Base-by-base conservation (phyloP, 2,329 filamentous ascomycete genomes). In the Arachnopeziza araneosa region DNA sequence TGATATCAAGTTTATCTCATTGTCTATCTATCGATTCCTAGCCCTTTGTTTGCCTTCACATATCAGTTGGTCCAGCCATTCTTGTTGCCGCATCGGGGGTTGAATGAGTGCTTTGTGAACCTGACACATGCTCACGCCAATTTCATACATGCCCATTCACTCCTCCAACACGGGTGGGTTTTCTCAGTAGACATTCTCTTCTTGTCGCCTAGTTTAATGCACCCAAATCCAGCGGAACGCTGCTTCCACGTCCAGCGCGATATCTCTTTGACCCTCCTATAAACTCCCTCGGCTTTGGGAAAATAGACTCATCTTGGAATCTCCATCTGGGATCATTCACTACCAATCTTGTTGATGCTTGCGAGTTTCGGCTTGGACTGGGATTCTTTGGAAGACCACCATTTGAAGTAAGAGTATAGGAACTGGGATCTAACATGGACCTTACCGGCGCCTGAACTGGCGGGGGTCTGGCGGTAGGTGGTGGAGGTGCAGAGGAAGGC, bases 241-340 rank as follows among this genome's bases (percentile, higher is more conserved):
- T 97, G 76, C 92, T 97, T 32, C 92, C 93, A 71, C 93, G 84
- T 9, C 95, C 95, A 44, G 95, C 95, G 64, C 93, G 82, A 75
- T 98, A 99, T 72, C 85, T 86, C 73, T 89, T 92, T 22, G 82
- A 77, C 2, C 84, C 85, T n/a, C 88, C 89, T 1, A 80, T 76
- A 71, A 96, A 97, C 1, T 89, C 86, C 69, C 93, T 82, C 23
- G 93, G 93, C 68, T 92, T 93, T 0, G 95, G 93, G 53, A 98
- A 80, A 67, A 90, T 81, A 44, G 81, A 83, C 68, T 97, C 93
- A 53, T 88, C 84, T 68, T 93, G 89, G 71, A 97, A 99, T 65
- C 87, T 89, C 86, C 92, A 99, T 66, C 93, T 82, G 57, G 80
- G 74, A 73, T 98, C 95, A 63, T 91, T 83, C 12, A 83, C 75